Conservation (phyloP, 192 early-diverging fungal genomes). For the Coemansia sp. region DNA sequence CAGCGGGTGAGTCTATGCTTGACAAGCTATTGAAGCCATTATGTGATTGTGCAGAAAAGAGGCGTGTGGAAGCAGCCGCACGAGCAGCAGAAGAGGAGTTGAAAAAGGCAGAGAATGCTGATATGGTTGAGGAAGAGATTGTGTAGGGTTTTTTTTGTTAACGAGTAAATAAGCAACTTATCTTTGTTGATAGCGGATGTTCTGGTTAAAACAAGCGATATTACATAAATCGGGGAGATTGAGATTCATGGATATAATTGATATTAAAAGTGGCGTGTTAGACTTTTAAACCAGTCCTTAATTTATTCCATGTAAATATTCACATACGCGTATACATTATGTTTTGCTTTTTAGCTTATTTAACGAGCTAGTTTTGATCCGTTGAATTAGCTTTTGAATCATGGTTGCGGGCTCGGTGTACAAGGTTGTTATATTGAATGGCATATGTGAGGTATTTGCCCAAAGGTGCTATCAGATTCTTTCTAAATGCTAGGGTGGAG, state of each 20-base stretch:
- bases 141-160: not conserved
- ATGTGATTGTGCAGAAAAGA: conserved; percentile 29
- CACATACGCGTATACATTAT: not conserved
- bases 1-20: conserved; percentile 5
- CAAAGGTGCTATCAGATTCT: not conserved
- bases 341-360: too few species aligned
- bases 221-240: not conserved
- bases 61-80: conserved; percentile 17
- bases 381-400: not conserved
- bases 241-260: not conserved
- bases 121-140: conserved; percentile 11
- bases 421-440: not conserved
- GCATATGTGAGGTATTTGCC: not conserved
- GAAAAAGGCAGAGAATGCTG: not conserved
- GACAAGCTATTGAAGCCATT: conserved; percentile 43
- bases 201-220: not conserved
- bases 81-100: conserved; percentile 10
- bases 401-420: not conserved
- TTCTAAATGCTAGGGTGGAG: not conserved
- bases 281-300: not conserved
- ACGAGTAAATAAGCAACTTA: not conserved
- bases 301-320: not conserved
- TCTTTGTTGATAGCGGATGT: not conserved
- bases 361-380: not conserved
- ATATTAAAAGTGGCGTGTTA: not conserved